Percentiles rank a stretch among this genome's conserved stretches.
phyloP scores from a whole-genome alignment of 257 asterid species.

The Salvia miltiorrhiza region DNA sequence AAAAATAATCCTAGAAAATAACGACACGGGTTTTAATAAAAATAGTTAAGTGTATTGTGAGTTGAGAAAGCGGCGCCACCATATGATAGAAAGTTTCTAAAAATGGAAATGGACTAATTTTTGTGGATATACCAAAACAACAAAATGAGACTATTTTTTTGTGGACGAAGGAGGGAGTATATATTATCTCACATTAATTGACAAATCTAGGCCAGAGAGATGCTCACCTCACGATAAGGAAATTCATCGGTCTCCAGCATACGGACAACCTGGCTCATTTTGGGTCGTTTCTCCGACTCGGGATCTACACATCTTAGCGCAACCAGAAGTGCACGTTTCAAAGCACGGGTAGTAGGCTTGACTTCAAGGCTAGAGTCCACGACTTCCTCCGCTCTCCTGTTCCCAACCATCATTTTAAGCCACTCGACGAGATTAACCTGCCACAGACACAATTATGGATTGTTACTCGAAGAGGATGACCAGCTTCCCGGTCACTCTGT shows the following conservation, averaged over 20 bases:
- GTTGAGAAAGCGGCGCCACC: no score
- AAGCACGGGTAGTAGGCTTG: conserved; percentile 66
- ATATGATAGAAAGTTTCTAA: no score
- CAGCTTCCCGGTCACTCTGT: neutral
- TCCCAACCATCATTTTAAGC: conserved; percentile 97
- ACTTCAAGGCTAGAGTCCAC: conserved; percentile 76
- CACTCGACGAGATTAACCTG: conserved; percentile 99
- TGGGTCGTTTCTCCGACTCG: conserved; percentile 88
- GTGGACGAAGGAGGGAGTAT: no score
- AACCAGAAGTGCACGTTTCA: conserved; percentile 82
- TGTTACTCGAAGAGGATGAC: neutral
- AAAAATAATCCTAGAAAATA: no score
- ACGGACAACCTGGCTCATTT: conserved; percentile 83
- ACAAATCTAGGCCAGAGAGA: conserved; percentile 1
- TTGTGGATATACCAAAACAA: no score
- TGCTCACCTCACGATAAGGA: conserved; percentile 71
- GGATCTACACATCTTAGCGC: conserved; percentile 96
- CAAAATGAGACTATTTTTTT: no score
- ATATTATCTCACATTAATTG: no score
- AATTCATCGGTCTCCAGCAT: conserved; percentile 91
- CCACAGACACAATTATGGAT: conserved; percentile 13
- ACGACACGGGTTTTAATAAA: no score
- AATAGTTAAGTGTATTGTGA: no score
- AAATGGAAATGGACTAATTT: no score
- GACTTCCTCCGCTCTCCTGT: conserved; percentile 88